phyloP scores from a whole-genome alignment of 352 stramenopile species.

The Phytopythium litorale region DNA sequence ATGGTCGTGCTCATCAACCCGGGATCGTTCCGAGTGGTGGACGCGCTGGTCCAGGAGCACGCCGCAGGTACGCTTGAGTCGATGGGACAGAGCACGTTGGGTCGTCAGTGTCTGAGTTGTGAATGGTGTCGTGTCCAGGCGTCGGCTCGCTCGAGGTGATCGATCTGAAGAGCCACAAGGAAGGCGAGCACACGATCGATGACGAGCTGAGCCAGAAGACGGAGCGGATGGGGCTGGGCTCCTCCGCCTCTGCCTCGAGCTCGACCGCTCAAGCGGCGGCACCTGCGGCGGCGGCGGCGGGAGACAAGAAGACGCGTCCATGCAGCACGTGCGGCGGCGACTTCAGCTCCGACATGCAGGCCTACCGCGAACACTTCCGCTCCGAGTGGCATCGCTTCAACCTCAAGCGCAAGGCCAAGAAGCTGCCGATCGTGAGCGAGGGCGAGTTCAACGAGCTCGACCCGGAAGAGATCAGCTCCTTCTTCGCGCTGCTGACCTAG shows the following conservation, averaged over 20 bases:
- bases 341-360: constrained; percentile 80
- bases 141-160: constrained; percentile 89
- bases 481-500: constrained; percentile 69
- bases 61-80: constrained; percentile 19
- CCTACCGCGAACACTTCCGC: constrained; percentile 93
- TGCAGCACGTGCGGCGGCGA: constrained; percentile 93
- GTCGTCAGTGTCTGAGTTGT: not conserved
- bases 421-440: constrained; percentile 67
- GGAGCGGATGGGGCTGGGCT: constrained; percentile 54
- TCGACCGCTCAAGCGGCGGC: constrained; percentile 6
- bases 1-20: constrained; percentile 75
- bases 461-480: constrained; percentile 48
- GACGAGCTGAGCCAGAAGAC: constrained; percentile 89
- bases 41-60: constrained; percentile 66
- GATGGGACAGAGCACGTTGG: not conserved
- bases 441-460: constrained; percentile 54
- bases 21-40: constrained; percentile 68
- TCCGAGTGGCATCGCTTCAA: constrained; percentile 97
- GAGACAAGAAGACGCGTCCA: constrained; percentile 46
- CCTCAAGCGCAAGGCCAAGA: constrained; percentile 94
- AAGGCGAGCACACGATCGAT: constrained; percentile 90
- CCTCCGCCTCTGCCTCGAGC: constrained; percentile 9
- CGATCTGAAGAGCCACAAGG: constrained; percentile 89
- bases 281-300: constrained; percentile 8
- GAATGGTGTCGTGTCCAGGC: constrained; percentile 7